phyloP scores from a whole-genome alignment of 2,329 filamentous ascomycete genomes.

The Davidsoniella eucalypti region DNA sequence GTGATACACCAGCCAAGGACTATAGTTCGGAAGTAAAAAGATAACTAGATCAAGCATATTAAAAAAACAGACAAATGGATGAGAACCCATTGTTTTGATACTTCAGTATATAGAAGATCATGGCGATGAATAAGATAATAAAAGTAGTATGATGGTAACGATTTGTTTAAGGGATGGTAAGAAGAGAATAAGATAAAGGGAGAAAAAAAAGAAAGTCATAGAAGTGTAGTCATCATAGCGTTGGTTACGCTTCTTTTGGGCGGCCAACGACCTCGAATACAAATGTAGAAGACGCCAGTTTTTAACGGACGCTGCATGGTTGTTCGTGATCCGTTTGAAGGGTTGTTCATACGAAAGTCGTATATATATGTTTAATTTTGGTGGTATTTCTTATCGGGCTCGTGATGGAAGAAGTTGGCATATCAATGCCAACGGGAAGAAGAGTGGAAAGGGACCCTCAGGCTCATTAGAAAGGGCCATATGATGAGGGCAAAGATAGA shows the following conservation, averaged over 20 bases:
- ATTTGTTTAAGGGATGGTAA: not conserved
- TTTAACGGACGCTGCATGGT: too few species aligned
- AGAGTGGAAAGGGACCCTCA: too few species aligned
- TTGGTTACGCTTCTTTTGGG: not conserved
- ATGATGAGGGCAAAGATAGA: not conserved
- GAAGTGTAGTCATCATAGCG: slow-evolving; percentile 5
- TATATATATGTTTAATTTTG: too few species aligned
- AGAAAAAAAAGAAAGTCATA: slow-evolving; percentile 3
- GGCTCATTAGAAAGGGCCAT: too few species aligned
- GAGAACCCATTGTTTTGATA: not conserved
- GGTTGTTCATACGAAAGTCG: too few species aligned
- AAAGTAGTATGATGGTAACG: not conserved
- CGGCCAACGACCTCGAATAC: slow-evolving; percentile 1
- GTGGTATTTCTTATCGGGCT: too few species aligned
- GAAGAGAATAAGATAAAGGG: slow-evolving; percentile 1
- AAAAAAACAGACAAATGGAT: not conserved
- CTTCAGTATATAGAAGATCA: not conserved
- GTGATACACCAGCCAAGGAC: too few species aligned
- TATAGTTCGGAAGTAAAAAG: too few species aligned
- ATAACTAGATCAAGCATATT: too few species aligned
- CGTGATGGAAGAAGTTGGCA: too few species aligned
- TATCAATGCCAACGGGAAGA: too few species aligned
- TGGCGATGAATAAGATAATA: not conserved
- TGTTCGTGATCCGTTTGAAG: too few species aligned
- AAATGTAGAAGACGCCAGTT: not conserved